Conservation (phyloP, 139 green algal species). For the Dunaliella primolecta region DNA sequence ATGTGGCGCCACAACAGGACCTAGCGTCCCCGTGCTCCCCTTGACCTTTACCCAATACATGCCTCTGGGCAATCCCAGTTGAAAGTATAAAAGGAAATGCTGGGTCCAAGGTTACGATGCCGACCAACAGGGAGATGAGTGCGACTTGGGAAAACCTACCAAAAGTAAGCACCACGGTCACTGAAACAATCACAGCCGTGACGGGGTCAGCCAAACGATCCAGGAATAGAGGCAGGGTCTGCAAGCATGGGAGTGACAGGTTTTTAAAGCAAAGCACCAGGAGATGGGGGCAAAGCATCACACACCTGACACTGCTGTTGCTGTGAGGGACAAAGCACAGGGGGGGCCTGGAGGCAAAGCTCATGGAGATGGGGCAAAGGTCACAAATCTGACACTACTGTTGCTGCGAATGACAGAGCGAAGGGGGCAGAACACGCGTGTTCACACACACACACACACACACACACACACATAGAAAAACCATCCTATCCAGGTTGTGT, state of each 20-base stretch:
- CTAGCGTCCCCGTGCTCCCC: too few species aligned
- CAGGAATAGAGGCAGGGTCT: constrained; percentile 68
- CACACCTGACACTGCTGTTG: background rate
- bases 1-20: too few species aligned
- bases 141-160: too few species aligned
- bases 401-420: too few species aligned
- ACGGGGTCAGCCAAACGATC: constrained; percentile 63
- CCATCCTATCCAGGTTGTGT: too few species aligned
- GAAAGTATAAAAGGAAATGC: background rate
- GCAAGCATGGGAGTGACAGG: constrained; percentile 3
- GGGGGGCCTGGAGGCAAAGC: background rate
- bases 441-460: too few species aligned
- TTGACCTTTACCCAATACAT: too few species aligned
- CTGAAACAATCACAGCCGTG: constrained; percentile 52
- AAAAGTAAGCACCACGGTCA: constrained; percentile 82
- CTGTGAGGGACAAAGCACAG: constrained; percentile 17
- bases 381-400: background rate
- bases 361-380: background rate
- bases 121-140: too few species aligned
- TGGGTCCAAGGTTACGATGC: background rate
- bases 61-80: background rate
- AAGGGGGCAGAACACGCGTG: too few species aligned
- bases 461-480: too few species aligned
- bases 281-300: background rate
- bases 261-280: background rate